These are phyloP conservation scores for Kazachstania sp. DNA, from an alignment of 1,139 yeast species.

Conservation along the genomic window DNA sequence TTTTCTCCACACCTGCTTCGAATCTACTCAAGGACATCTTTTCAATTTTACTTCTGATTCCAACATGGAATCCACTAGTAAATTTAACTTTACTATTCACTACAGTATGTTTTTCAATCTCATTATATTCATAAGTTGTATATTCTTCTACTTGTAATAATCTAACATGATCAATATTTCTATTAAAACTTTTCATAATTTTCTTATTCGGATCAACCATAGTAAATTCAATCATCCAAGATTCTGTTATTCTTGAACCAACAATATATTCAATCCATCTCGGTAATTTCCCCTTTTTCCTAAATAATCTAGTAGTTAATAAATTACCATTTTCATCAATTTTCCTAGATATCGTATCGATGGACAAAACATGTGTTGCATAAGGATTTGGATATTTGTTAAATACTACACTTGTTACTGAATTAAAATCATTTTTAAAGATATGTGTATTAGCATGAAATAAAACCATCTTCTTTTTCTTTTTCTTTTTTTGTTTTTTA, in stretches of 20 bases:
- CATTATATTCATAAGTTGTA: slow-evolving; percentile 42
- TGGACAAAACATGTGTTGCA: slow-evolving; percentile 79
- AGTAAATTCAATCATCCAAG: slow-evolving; percentile 80
- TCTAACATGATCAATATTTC: slow-evolving; percentile 79
- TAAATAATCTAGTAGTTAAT: slow-evolving; percentile 61
- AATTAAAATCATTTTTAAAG: slow-evolving; percentile 57
- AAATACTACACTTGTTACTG: slow-evolving; percentile 71
- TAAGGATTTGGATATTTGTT: slow-evolving; percentile 88
- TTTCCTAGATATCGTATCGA: slow-evolving; percentile 47
- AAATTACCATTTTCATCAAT: slow-evolving; percentile 54
- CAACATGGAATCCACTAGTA: slow-evolving; percentile 51
- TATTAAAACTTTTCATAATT: slow-evolving; percentile 61
- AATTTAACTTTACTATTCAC: slow-evolving; percentile 51
- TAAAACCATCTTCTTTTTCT: slow-evolving; percentile 47
- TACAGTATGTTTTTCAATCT: slow-evolving; percentile 14
- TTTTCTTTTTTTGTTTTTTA: not conserved
- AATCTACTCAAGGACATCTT: slow-evolving; percentile 71
- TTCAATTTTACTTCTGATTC: slow-evolving; percentile 66
- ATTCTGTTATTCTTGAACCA: slow-evolving; percentile 49
- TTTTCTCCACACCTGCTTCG: slow-evolving; percentile 54
- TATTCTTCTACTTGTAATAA: slow-evolving; percentile 75
- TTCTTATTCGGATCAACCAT: slow-evolving; percentile 56
- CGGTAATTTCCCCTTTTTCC: slow-evolving; percentile 77
- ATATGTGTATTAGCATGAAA: slow-evolving; percentile 49
- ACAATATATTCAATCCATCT: slow-evolving; percentile 69